These are phyloP conservation scores for Linnemannia exigua DNA, from an alignment of 192 early-diverging fungal genomes.

Conservation along the genomic window DNA sequence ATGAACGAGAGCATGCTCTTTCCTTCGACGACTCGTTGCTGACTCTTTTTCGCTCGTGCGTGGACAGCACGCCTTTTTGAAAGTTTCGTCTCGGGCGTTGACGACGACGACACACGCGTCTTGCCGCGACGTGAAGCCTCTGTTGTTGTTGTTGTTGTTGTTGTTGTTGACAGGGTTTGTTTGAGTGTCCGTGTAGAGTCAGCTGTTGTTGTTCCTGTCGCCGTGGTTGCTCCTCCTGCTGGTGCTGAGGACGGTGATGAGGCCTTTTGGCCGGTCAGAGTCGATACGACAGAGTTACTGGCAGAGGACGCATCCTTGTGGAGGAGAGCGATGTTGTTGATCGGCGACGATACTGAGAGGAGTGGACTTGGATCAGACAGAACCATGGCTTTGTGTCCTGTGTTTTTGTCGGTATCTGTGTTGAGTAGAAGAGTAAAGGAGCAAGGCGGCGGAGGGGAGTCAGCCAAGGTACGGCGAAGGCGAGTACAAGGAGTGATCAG, in stretches of 20 bases:
- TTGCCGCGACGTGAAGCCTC: not conserved
- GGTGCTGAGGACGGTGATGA: not conserved
- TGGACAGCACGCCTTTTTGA: constrained; percentile 14
- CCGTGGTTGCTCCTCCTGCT: not conserved
- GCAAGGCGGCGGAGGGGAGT: not conserved
- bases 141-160: not conserved
- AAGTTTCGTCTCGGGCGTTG: not conserved
- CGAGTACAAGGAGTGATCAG: not conserved
- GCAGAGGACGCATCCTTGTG: constrained; percentile 14
- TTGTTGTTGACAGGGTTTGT: not conserved
- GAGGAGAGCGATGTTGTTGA: constrained; percentile 24
- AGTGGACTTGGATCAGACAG: constrained; percentile 27
- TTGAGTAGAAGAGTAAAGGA: not conserved
- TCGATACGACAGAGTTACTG: not conserved
- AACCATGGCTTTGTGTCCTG: constrained; percentile 17
- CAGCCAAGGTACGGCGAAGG: not conserved
- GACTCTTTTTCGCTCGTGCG: constrained; percentile 32
- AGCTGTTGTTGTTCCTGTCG: not conserved
- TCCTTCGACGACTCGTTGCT: constrained; percentile 13
- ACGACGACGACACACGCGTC: not conserved
- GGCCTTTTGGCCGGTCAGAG: not conserved
- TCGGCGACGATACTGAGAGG: constrained; percentile 26
- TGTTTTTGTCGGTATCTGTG: not conserved
- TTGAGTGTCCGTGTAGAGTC: not conserved
- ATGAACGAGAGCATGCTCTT: constrained; percentile 44